Base-by-base conservation (phyloP, 2,329 filamentous ascomycete species). In the Phialocephala subalpina region DNA sequence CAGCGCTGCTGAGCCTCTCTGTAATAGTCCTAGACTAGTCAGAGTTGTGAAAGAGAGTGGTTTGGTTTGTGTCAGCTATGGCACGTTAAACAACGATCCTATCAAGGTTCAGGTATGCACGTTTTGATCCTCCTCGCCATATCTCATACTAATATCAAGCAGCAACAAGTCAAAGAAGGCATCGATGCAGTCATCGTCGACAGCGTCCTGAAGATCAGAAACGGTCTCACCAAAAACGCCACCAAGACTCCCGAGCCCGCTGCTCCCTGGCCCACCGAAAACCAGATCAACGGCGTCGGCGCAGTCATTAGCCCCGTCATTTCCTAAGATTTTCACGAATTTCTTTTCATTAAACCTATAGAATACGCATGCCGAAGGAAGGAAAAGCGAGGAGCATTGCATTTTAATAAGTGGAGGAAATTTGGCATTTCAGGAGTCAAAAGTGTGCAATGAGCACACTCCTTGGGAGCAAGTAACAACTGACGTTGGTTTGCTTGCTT, bases 101-200 rank as follows among this genome's bases (percentile, higher is more conserved):
- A 83, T 86, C 22, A 91, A 97, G 79, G 94, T 97, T 40, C 90
- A 95, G 84, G 92, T 96, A 84, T 79, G 88, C 77, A n/a, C 52
- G 20, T 47, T 2, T 1, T 20, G 5, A 11, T 20, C 14, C 6
- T 9, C 29, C 16, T 7, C 1, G 12, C 16, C 22, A 22, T 27
- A 3, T n/a, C 38, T 25, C 2, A 58, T 53, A 59, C 67, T 71
- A 63, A 65, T 12, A 20, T 65, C 47, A 35, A 40, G 60, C n/a
- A 69, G 59, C 72, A 71, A 76, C 96, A 99, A 89, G 93, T 97
- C 11, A 92, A 93, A 62, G 93, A 97, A 79, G 95, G 96, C 57
- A 97, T 99, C 68, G 96, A 99, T 77, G 96, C 96, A 1, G 95
- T 99, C 62, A 99, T 99, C 75, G 96, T 98, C 16, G 96, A 99